phyloP scores from a whole-genome alignment of 164 flowering plant species.

The Chloranthus sessilifolius region DNA sequence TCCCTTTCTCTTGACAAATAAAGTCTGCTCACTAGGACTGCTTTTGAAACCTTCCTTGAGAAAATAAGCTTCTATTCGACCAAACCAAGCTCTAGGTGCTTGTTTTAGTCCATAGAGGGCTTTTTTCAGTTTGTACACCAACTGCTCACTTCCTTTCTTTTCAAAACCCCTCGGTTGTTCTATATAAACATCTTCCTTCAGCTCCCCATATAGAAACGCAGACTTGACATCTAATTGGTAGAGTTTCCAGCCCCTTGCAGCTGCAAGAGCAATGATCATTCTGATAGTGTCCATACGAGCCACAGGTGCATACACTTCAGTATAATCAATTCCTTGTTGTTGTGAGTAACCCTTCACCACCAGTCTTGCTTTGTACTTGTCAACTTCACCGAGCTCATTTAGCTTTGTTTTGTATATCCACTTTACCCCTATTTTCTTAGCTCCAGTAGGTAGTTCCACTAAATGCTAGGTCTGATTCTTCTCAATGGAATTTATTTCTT shows the following conservation, averaged over 20 bases:
- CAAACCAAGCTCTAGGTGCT: too few species aligned
- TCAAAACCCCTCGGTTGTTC: too few species aligned
- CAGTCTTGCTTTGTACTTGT: neutral
- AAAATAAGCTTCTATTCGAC: neutral
- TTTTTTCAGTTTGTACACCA: too few species aligned
- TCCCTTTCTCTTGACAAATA: neutral
- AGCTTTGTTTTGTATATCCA: too few species aligned
- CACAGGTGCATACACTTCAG: conserved; percentile 1
- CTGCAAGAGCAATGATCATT: conserved; percentile 8
- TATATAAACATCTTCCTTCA: too few species aligned
- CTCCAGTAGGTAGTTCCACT: neutral
- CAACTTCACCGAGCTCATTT: neutral
- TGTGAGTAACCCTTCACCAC: neutral
- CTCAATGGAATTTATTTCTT: conserved; percentile 4
- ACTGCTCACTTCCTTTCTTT: too few species aligned
- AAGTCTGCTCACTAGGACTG: too few species aligned
- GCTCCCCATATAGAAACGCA: too few species aligned
- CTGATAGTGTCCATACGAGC: conserved; percentile 8
- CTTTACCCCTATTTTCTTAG: neutral
- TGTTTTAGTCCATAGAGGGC: too few species aligned
- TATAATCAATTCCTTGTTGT: neutral
- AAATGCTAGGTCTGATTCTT: neutral
- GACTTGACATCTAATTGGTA: too few species aligned
- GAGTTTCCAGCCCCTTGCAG: conserved; percentile 1
- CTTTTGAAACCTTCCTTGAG: conserved; percentile 5